Evolutionary conservation across 2,329 filamentous ascomycete genomes (phyloP).

Genomic region (Herpotrichia juniperi): DNA sequence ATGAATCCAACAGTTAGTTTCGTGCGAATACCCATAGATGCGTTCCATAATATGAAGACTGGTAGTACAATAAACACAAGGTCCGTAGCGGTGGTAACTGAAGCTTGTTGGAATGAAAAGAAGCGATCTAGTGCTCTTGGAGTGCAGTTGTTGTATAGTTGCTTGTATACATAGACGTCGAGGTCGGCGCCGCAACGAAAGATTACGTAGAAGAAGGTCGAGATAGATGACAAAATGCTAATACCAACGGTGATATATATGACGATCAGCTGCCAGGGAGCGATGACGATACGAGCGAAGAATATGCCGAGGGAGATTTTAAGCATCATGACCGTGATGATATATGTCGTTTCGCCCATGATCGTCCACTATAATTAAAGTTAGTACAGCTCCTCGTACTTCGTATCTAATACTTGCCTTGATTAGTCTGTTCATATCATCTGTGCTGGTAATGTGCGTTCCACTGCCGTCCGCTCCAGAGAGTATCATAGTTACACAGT

Average conservation of each 20-base stretch:
- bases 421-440: slow-evolving; percentile 29
- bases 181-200: slow-evolving; percentile 55
- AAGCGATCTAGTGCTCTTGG: slow-evolving; percentile 55
- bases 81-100: slow-evolving; percentile 39
- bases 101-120: slow-evolving; percentile 53
- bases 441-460: slow-evolving; percentile 32
- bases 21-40: slow-evolving; percentile 60
- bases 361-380: slow-evolving; percentile 36
- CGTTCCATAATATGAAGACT: slow-evolving; percentile 59
- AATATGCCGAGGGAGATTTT: slow-evolving; percentile 55
- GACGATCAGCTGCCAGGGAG: slow-evolving; percentile 46
- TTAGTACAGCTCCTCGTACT: slow-evolving; percentile 8
- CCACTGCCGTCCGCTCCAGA: slow-evolving; percentile 39
- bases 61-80: slow-evolving; percentile 37
- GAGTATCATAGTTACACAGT: slow-evolving; percentile 33
- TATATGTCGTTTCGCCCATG: slow-evolving; percentile 46
- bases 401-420: slow-evolving; percentile 23
- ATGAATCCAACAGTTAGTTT: slow-evolving; percentile 62
- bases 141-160: slow-evolving; percentile 48
- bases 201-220: slow-evolving; percentile 58
- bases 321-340: slow-evolving; percentile 48
- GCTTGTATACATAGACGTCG: slow-evolving; percentile 36
- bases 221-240: slow-evolving; percentile 38
- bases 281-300: slow-evolving; percentile 52
- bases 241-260: slow-evolving; percentile 46